Base-by-base conservation (phyloP, 148 eudicot genomes). In the Camellia sinensis region DNA sequence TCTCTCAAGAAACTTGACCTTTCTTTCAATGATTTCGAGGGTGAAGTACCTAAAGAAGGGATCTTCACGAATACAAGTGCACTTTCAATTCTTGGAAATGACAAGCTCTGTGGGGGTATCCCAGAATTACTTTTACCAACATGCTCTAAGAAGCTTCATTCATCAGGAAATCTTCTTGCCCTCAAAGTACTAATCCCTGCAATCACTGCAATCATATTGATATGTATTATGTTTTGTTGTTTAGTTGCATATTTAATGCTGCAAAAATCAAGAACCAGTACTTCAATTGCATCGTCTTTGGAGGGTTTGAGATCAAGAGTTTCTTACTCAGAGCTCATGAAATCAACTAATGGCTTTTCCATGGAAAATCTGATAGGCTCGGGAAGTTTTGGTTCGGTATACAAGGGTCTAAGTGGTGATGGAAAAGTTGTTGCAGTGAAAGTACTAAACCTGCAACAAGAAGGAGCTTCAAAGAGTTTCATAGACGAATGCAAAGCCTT, bases 31-130 rank as follows among this genome's bases (percentile, higher is more conserved):
- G 22, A 65, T 65, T 65, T 65, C 5, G 41, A 82, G 78, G 88
- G 90, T 7, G 73, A 65, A 22, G 79, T 88, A 12, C 88, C 90
- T 50, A 76, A 18, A 0, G 22, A 2, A 50, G 90, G 90, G 40
- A 82, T 84, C 5, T 88, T 85, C 50, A 3, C 44, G 15, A 88
- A 88, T 72, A 19, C 69, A 29, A 80, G 70, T 57, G 83, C 83
- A 17, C 6, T 86, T 18, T 72, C 78, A 21, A n/a, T 88, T 2
- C 68, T 12, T 2, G 86, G 87, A 46, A 88, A 88, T 29, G 62
- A 5, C 6, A 77, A 74, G 44, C 77, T 88, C 66, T 89, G 82
- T 80, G 89, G 87, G 53, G 91, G 85, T 57, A 70, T 85, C 37
- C 52, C 41, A 15, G 73, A 75, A 62, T 70, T 89, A 12, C 72